These are phyloP conservation scores for Solanum chmielewskii DNA, from an alignment of 257 asterid genomes.

Conservation along the genomic window DNA sequence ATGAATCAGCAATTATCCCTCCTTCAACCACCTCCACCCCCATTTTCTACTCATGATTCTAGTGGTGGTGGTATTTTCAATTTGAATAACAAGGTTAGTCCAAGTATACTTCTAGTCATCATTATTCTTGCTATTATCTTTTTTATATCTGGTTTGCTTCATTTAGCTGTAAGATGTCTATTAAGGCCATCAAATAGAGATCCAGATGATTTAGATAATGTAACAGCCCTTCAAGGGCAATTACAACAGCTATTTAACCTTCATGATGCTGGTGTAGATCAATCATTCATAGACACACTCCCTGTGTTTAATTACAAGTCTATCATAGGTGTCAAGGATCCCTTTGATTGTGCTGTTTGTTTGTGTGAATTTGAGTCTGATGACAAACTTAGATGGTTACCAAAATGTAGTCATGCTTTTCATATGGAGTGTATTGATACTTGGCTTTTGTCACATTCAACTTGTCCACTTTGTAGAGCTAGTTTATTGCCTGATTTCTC, in stretches of 20 bases:
- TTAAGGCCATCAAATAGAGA: conserved; percentile 49
- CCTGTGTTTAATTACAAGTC: conserved; percentile 75
- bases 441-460: conserved; percentile 88
- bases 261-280: conserved; percentile 93
- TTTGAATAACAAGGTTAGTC: conserved; percentile 58
- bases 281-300: conserved; percentile 76
- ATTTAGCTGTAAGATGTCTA: conserved; percentile 65
- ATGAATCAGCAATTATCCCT: conserved; percentile 39
- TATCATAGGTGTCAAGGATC: conserved; percentile 79
- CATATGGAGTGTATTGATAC: conserved; percentile 96
- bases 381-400: conserved; percentile 65
- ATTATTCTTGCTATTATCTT: conserved; percentile 71
- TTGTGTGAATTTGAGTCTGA: conserved; percentile 80
- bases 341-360: conserved; percentile 94
- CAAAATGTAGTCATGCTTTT: conserved; percentile 93
- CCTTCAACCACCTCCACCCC: conserved; percentile 38
- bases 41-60: neutral
- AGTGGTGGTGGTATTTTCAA: conserved; percentile 11
- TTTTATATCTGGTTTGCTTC: conserved; percentile 76
- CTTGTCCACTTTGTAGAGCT: conserved; percentile 95
- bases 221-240: conserved; percentile 81
- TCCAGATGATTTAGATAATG: conserved; percentile 52
- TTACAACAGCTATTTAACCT: conserved; percentile 85
- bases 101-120: conserved; percentile 60
- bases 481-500: conserved; percentile 53